Evolutionary conservation across 129 eudicot genomes (phyloP).

Genomic region (Calendula officinalis): DNA sequence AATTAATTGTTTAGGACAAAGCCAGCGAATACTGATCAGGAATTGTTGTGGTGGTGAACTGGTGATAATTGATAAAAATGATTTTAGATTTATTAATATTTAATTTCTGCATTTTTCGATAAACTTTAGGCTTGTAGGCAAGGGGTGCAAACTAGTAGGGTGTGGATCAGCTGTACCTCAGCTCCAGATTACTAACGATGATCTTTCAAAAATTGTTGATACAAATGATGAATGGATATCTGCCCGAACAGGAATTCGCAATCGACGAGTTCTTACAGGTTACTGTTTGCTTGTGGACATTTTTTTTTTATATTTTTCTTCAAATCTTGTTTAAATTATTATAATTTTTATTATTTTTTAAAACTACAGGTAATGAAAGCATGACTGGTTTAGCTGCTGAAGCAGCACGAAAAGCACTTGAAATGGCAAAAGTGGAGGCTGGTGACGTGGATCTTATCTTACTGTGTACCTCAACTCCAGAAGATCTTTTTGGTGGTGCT

Average conservation of each 20-base stretch:
- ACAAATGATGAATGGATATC: not conserved
- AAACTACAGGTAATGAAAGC: not conserved
- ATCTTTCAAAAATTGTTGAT: not conserved
- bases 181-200: not conserved
- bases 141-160: not conserved
- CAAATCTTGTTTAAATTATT: too few relatives aligned
- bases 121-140: not conserved
- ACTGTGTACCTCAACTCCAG: not conserved
- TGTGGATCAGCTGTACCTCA: not conserved
- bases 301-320: too few relatives aligned
- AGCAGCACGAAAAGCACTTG: not conserved
- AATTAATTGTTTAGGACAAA: not conserved
- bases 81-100: too few relatives aligned
- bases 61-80: too few relatives aligned
- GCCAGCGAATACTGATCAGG: not conserved
- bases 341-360: too few relatives aligned
- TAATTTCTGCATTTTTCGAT: not conserved
- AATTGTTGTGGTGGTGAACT: not conserved
- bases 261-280: not conserved
- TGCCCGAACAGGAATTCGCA: not conserved
- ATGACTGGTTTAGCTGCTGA: not conserved
- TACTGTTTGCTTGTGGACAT: too few relatives aligned
- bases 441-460: conserved; percentile 3
- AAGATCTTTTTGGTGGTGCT: conserved; percentile 1
- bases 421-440: not conserved